phyloP scores from a whole-genome alignment of 805 yeast species.

The Nakazawaea ernobii region DNA sequence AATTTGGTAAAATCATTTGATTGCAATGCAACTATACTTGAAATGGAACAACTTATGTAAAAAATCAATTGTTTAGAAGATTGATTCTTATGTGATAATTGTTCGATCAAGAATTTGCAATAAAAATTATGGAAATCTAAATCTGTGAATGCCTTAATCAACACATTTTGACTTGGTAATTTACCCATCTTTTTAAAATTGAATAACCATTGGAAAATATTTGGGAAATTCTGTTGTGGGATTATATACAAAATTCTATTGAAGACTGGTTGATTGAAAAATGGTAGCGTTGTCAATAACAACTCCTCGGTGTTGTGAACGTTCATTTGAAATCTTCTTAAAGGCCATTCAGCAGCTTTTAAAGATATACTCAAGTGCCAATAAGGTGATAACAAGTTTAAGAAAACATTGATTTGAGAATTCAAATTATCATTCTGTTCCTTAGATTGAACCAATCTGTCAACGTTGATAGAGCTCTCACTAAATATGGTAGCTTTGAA shows the following conservation, averaged over 20 bases:
- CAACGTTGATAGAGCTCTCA: constrained; percentile 72
- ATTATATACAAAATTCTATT: constrained; percentile 69
- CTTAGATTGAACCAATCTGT: constrained; percentile 73
- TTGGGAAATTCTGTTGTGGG: constrained; percentile 59
- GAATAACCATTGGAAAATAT: constrained; percentile 64
- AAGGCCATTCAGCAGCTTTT: constrained; percentile 89
- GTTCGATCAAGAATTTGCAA: constrained; percentile 45
- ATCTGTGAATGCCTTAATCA: constrained; percentile 73
- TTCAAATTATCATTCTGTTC: constrained; percentile 76
- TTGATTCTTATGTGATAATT: constrained; percentile 47
- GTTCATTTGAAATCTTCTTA: constrained; percentile 85
- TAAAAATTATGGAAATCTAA: constrained; percentile 62
- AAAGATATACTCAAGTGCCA: constrained; percentile 71
- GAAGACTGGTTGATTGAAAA: constrained; percentile 69
- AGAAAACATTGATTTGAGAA: constrained; percentile 66
- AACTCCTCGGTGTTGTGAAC: constrained; percentile 71
- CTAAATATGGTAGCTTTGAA: constrained; percentile 75
- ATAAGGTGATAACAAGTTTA: constrained; percentile 69
- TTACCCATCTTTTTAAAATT: constrained; percentile 61
- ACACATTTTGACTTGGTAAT: constrained; percentile 60
- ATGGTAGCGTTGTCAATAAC: constrained; percentile 73
- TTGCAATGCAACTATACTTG: constrained; percentile 60
- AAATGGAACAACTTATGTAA: constrained; percentile 66
- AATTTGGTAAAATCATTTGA: constrained; percentile 33
- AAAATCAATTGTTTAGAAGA: constrained; percentile 73